Conservation (phyloP, 768 basidiomycete genomes). For the Rickenella mellea region DNA sequence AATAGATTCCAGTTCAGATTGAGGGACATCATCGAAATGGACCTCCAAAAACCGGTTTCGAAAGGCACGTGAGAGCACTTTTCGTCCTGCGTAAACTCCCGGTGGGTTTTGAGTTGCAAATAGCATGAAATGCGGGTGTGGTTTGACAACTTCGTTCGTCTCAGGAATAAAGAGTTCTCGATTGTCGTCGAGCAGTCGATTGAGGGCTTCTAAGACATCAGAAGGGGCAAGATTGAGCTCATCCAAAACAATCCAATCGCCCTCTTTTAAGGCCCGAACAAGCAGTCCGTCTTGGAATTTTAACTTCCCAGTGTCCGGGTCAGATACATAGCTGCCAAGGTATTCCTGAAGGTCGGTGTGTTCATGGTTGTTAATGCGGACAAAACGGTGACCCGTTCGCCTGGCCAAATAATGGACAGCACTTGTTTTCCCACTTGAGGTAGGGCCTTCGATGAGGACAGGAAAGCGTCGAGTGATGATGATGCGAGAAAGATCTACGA, state of each 20-base stretch:
- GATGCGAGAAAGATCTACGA: slow-evolving; percentile 91
- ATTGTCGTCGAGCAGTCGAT: slow-evolving; percentile 94
- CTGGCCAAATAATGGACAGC: slow-evolving; percentile 92
- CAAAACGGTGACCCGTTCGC: slow-evolving; percentile 87
- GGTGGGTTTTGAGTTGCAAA: slow-evolving; percentile 99
- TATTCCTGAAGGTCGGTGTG: slow-evolving; percentile 99
- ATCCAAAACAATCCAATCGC: slow-evolving; percentile 97
- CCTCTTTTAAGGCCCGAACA: slow-evolving; percentile 81
- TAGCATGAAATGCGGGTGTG: slow-evolving; percentile 94
- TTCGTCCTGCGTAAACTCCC: slow-evolving; percentile 90
- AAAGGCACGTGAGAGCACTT: slow-evolving; percentile 91
- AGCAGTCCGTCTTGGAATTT: slow-evolving; percentile 92
- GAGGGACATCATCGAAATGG: slow-evolving; percentile 94
- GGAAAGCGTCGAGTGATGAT: slow-evolving; percentile 84
- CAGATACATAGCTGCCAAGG: slow-evolving; percentile 91
- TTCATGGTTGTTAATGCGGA: slow-evolving; percentile 99
- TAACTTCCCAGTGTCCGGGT: slow-evolving; percentile 85
- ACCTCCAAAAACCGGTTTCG: slow-evolving; percentile 96
- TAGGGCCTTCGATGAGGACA: slow-evolving; percentile 94
- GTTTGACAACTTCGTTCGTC: slow-evolving; percentile 87
- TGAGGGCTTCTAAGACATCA: slow-evolving; percentile 94
- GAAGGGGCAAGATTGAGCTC: slow-evolving; percentile 97
- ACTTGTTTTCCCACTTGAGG: slow-evolving; percentile 95
- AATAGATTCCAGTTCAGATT: slow-evolving; percentile 86
- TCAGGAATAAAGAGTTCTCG: slow-evolving; percentile 93